Conservation (phyloP, 768 basidiomycete species). For the Hygrophoropsis aurantiaca region DNA sequence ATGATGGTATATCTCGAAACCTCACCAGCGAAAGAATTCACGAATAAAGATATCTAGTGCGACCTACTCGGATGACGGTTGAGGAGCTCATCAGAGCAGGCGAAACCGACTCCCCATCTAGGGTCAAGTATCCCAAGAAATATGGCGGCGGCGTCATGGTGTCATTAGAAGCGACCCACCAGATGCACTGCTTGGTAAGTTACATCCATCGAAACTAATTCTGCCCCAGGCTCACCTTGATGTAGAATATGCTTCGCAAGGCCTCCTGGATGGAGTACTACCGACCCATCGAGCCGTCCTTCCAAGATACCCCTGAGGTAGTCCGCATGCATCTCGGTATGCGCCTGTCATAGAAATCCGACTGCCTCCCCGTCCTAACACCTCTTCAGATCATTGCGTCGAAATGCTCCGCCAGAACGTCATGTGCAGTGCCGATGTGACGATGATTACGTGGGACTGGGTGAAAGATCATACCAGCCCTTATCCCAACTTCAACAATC, state of each 20-base stretch:
- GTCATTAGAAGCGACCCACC: constrained; percentile 5
- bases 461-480: neutral
- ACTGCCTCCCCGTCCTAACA: neutral
- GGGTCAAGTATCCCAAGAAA: constrained; percentile 4
- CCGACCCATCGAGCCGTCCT: neutral
- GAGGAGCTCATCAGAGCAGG: constrained; percentile 3
- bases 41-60: neutral
- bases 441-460: constrained; percentile 12
- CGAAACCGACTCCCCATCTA: neutral
- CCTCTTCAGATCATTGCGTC: constrained; percentile 2
- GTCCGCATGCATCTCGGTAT: constrained; percentile 7
- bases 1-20: neutral
- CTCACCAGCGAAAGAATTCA: neutral
- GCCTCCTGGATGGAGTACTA: constrained; percentile 1
- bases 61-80: neutral
- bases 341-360: neutral
- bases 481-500: neutral
- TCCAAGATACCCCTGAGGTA: constrained; percentile 1
- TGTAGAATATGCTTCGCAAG: neutral
- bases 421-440: constrained; percentile 10
- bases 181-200: constrained; percentile 9
- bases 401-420: constrained; percentile 4
- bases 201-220: neutral
- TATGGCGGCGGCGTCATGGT: constrained; percentile 9
- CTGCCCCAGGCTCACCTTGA: neutral